phyloP scores from a whole-genome alignment of 2,329 filamentous ascomycete species.

The Hypoxylon sp. region DNA sequence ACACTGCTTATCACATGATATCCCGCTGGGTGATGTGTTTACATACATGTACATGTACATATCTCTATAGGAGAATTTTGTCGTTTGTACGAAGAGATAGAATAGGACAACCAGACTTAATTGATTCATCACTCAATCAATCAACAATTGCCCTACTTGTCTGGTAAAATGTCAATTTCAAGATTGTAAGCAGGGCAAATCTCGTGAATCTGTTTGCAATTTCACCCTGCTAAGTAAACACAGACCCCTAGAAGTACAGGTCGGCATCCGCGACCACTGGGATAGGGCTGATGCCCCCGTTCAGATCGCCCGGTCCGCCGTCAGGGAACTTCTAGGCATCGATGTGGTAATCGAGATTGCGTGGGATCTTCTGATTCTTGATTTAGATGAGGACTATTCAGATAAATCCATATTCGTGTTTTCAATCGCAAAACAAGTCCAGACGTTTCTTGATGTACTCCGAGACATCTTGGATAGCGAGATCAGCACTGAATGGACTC shows the following conservation, averaged over 20 bases:
- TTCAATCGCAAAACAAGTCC: conserved; percentile 55
- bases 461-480: conserved; percentile 59
- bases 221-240: conserved; percentile 24
- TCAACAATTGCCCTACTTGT: no score
- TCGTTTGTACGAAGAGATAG: no score
- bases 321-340: conserved; percentile 57
- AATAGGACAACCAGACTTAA: no score
- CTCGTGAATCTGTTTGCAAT: not conserved
- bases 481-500: conserved; percentile 57
- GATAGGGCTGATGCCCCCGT: conserved; percentile 52
- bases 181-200: conserved; percentile 8
- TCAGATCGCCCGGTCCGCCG: conserved; percentile 51
- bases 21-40: no score
- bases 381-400: conserved; percentile 47
- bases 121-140: no score
- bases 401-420: conserved; percentile 58
- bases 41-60: no score
- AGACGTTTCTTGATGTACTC: conserved; percentile 57
- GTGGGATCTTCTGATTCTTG: conserved; percentile 40
- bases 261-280: conserved; percentile 61
- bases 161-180: conserved; percentile 18
- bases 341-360: conserved; percentile 48
- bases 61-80: no score
- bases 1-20: no score
- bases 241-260: conserved; percentile 60